Evolutionary conservation across 1,284 basidiomycete species (phyloP).

Genomic region (Schizophyllum amplum): DNA sequence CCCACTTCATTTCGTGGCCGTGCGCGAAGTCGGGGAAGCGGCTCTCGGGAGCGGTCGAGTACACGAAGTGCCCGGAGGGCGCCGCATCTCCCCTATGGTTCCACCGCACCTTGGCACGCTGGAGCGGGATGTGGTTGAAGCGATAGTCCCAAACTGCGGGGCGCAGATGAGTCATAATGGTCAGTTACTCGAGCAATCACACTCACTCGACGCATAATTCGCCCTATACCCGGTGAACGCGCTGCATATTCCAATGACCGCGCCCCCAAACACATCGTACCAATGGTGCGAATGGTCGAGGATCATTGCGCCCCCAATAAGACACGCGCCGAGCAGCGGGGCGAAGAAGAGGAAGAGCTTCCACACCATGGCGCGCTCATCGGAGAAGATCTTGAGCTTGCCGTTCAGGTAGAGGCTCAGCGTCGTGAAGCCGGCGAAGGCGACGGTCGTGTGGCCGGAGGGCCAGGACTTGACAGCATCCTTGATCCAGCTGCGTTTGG

Average conservation of each 20-base stretch:
- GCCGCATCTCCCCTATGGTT: background rate
- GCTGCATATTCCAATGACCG: background rate
- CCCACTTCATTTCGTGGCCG: background rate
- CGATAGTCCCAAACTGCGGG: background rate
- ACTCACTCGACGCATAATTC: background rate
- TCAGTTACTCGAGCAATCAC: no score
- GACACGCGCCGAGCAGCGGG: background rate
- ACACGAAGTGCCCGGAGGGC: background rate
- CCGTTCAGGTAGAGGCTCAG: background rate
- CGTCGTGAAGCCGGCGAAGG: background rate
- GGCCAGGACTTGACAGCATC: background rate
- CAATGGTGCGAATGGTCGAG: background rate
- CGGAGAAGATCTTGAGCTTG: background rate
- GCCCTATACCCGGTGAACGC: background rate
- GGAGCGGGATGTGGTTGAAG: background rate
- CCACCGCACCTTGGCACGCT: background rate
- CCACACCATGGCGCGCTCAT: background rate
- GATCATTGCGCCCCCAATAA: background rate
- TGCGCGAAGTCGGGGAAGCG: background rate
- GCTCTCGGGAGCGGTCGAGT: background rate
- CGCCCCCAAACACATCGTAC: background rate
- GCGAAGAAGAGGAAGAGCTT: background rate
- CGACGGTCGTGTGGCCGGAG: background rate
- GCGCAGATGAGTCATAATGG: background rate
- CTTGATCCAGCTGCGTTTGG: background rate